These are phyloP conservation scores for Solanum hybrid DNA, from an alignment of 305 asterid genomes.

Conservation along the genomic window DNA sequence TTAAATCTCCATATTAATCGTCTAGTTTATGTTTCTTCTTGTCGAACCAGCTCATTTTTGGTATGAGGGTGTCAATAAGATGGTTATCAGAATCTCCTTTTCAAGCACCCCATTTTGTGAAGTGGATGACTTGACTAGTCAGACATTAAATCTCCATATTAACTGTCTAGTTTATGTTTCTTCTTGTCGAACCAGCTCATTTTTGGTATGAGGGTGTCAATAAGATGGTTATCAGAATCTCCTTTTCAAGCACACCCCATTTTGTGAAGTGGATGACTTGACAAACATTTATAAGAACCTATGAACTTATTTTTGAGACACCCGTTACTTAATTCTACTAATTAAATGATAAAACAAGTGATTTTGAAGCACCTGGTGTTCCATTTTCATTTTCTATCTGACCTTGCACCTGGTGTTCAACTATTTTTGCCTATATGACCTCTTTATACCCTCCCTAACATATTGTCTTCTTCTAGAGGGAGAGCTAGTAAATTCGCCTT, in stretches of 20 bases:
- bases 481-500: neutral
- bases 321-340: neutral
- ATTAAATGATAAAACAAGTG: neutral
- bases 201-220: neutral
- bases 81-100: neutral
- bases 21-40: neutral
- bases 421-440: neutral
- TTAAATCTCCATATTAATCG: neutral
- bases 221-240: neutral
- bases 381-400: neutral
- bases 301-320: neutral
- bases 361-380: neutral
- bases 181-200: neutral
- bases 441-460: neutral
- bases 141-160: neutral
- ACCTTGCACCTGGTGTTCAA: neutral
- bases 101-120: neutral
- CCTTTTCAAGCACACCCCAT: neutral
- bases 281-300: neutral
- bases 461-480: neutral
- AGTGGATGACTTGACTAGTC: neutral
- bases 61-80: neutral
- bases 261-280: neutral
- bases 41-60: neutral
- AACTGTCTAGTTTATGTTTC: neutral